Base-by-base conservation (phyloP, 441 rosid species). In the Syzygium malaccense region DNA sequence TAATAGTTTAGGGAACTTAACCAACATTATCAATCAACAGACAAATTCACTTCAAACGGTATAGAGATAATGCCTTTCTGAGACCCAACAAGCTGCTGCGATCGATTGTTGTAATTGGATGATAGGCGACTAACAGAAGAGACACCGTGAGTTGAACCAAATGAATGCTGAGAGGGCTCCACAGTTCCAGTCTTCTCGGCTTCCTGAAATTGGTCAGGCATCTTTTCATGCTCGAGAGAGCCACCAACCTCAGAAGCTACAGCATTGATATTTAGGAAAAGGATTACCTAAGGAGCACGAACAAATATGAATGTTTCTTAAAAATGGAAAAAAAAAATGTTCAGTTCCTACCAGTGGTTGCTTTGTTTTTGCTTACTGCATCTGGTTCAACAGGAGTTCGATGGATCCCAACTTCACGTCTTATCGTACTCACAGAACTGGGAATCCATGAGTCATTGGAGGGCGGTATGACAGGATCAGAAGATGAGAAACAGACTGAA, bases 51-150 rank as follows among this genome's bases (percentile, higher is more conserved):
- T 54, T 32, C 62, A 18, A 25, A 80, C 0, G 4, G 85, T 56
- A 25, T 48, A 88, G 30, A 83, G 51, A 28, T 60, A 25, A 45
- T 91, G 96, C 99, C 99, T 93, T 94, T 97, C 87, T 93, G 97
- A 58, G 93, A 83, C 89, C 97, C 96, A 89, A 90, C 88, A 83
- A 90, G 89, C 91, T 94, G 98, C 88, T 94, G 98, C 26, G 97
- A 92, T 66, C 96, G 95, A 91, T 89, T 94, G 92, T 92, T 91
- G 93, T 96, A 94, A 90, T 96, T 96, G 83, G 98, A 96, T 56
- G 97, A 92, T 89, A 98, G 98, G 88, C 97, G 93, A 88, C 96
- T 96, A 66, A 91, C 91, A 20, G 96, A 93, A 91, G 96, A 92
- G 88, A 94, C 92, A 88, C 92, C 91, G 68, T 94, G 96, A 87